A percentile compares a stretch with the other conserved stretches of the same genome.
phyloP scores from a whole-genome alignment of 495 filamentous ascomycete species.

The Hypoxylon perforatum region DNA sequence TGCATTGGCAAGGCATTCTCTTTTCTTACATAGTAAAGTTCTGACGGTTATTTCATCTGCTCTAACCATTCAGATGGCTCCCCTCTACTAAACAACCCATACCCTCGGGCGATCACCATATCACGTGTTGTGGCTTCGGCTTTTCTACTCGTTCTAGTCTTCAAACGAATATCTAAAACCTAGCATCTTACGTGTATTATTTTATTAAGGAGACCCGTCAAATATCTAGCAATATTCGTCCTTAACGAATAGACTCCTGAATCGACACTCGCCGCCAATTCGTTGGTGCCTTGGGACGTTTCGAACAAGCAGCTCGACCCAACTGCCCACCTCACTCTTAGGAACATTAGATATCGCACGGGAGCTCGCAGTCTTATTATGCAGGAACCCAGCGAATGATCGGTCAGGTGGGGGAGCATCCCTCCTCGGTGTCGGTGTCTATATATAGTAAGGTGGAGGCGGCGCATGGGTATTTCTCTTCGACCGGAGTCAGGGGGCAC shows the following conservation, averaged over 20 bases:
- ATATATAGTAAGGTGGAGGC: slow-evolving; percentile 34
- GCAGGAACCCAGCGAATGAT: slow-evolving; percentile 3
- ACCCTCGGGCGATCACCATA: slow-evolving; percentile 24
- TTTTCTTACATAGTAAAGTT: no score
- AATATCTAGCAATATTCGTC: background rate
- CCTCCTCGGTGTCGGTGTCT: slow-evolving; percentile 29
- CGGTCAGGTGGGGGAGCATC: slow-evolving; percentile 7
- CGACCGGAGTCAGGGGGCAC: background rate
- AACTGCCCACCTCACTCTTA: slow-evolving; percentile 3
- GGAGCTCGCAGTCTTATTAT: background rate
- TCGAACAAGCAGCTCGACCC: slow-evolving; percentile 4
- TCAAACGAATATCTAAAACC: slow-evolving; percentile 8
- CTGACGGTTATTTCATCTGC: background rate
- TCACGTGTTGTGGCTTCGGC: slow-evolving; percentile 31
- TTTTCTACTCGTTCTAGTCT: slow-evolving; percentile 10
- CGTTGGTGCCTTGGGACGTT: slow-evolving; percentile 11
- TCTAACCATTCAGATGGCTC: slow-evolving; percentile 20
- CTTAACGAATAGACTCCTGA: slow-evolving; percentile 14
- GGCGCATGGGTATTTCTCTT: slow-evolving; percentile 1
- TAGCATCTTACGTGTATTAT: slow-evolving; percentile 12
- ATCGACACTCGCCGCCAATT: background rate
- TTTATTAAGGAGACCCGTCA: slow-evolving; percentile 9
- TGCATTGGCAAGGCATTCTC: slow-evolving; percentile 5
- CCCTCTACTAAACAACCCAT: slow-evolving; percentile 24
- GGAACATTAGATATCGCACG: background rate